Evolutionary conservation across 805 yeast species (phyloP).

Genomic region (Hanseniaspora nectarophila): DNA sequence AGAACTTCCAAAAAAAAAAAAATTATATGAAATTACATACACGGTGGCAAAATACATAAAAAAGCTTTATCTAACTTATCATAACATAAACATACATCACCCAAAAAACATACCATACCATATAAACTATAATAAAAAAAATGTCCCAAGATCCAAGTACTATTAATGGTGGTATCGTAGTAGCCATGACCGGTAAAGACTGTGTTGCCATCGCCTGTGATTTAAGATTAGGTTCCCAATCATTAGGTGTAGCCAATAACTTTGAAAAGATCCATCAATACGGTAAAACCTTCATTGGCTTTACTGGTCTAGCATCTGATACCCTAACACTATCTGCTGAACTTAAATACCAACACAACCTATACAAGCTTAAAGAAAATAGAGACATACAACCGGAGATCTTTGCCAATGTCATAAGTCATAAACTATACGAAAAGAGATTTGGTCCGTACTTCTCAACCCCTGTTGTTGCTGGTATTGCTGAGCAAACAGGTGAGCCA

Average conservation of each 20-base stretch:
- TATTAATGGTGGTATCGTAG: conserved; percentile 73
- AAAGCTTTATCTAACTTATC: too few species aligned
- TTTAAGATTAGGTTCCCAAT: conserved; percentile 84
- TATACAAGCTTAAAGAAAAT: conserved; percentile 85
- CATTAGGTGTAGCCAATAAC: conserved; percentile 80
- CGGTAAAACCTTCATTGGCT: conserved; percentile 77
- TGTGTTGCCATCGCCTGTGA: conserved; percentile 97
- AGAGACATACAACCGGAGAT: conserved; percentile 85
- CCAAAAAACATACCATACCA: too few species aligned
- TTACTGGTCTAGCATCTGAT: conserved; percentile 92
- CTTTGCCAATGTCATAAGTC: conserved; percentile 82
- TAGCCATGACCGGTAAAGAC: conserved; percentile 97
- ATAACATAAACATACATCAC: too few species aligned
- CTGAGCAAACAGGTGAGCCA: conserved; percentile 71
- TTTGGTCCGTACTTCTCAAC: conserved; percentile 95
- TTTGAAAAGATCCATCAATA: conserved; percentile 84
- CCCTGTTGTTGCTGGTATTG: conserved; percentile 91
- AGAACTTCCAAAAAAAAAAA: too few species aligned
- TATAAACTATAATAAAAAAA: background rate
- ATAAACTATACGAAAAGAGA: conserved; percentile 80
- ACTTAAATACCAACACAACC: conserved; percentile 72
- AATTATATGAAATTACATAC: too few species aligned
- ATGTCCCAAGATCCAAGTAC: conserved; percentile 19
- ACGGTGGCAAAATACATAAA: background rate
- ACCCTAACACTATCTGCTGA: conserved; percentile 73